Evolutionary conservation across 352 stramenopile species (phyloP), one percentile per base, ranked within the genome.

Genomic region (Phytophthora ramorum): DNA sequence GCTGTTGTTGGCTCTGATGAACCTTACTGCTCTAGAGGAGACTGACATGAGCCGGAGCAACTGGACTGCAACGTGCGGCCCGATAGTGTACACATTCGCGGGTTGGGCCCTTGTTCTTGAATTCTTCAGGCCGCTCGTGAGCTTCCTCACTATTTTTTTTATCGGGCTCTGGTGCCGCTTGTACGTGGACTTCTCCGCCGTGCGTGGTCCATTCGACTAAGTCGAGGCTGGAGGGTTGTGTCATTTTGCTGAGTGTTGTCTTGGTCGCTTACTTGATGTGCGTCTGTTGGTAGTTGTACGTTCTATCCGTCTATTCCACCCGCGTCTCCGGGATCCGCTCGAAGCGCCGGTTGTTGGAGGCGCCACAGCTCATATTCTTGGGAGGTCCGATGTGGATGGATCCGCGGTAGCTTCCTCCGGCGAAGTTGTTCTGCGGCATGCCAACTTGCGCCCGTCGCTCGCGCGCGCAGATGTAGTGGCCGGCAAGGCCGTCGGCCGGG

Each of bases 381-480:
- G 84, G 83, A 13, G 83, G 83, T 13, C 78, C 77, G 61, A 92
- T 91, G 47, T 68, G 83, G 46, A 92, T 87, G 6, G 84, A 91
- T 26, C 84, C 84, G 16, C 84, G 79, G 73, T 93, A 95, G 70
- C 78, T 91, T 14, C 84, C 86, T 7, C 84, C 83, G 3, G 75
- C 82, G 37, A 93, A 95, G 47, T 64, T 85, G 66, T 93, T 95
- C 45, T 63, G 58, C 16, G 81, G 60, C 41, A 79, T 73, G 16
- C 66, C 62, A 3, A 83, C 46, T 38, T 71, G 66, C 17, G 71
- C 71, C 2, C 80, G 81, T 17, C 71, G 69, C 66, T 82, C 76
- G 22, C 85, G 81, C 40, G 86, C 92, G 68, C 86, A 92, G 52
- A 95, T 92, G 71, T 95, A 95, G 56, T 95, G 86, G 41, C 86